Evolutionary conservation across 192 early-diverging fungal species (phyloP), one percentile per base, ranked within the genome.

Genomic region (Coemansia asiatica): DNA sequence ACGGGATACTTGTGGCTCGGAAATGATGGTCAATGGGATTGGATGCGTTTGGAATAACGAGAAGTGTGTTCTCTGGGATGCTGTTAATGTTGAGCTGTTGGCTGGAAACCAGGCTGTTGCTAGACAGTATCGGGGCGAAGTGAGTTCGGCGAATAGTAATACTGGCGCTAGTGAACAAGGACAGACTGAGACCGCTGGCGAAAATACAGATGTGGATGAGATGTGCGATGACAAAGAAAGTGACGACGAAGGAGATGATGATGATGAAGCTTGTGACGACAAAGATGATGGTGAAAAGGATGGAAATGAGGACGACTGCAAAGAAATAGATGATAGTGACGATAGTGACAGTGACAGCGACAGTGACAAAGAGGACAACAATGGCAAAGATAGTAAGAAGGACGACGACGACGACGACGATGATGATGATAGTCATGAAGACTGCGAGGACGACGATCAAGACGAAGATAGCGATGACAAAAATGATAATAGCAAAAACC

Each of bases 11-110:
- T 60, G 58, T 44, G 16, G 7, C 9, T 1, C 1, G 3, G 58
- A 22, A 1, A 26, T 40, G 12, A 25, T 60, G 22, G 35, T 60
- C 6, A 60, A 58, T 29, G 56, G 56, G 18, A 38, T 58, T 38
- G 56, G 56, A 7, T 58, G 56, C 28, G 28, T 33, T 16, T 58
- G 56, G 56, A 58, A 31, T 35, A 33, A 13, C 6, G 28, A n/a
- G 2, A n/a, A 7, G 35, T 60, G 58, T 44, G 58, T 60, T 46
- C 10, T 46, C 0, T 60, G 58, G 58, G 58, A 60, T 40, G 38
- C 40, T 0, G 22, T 60, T 25, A 60, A 60, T 60, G 36, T 35
- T 23, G 15, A 6, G 1, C 58, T 40, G 38, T 19, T 46, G 36
- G 40, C 35, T 9, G 19, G 4, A 8, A 22, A 46, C 15, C 40